Conservation (phyloP, 2,329 filamentous ascomycete species). For the Penicillium sp. region DNA sequence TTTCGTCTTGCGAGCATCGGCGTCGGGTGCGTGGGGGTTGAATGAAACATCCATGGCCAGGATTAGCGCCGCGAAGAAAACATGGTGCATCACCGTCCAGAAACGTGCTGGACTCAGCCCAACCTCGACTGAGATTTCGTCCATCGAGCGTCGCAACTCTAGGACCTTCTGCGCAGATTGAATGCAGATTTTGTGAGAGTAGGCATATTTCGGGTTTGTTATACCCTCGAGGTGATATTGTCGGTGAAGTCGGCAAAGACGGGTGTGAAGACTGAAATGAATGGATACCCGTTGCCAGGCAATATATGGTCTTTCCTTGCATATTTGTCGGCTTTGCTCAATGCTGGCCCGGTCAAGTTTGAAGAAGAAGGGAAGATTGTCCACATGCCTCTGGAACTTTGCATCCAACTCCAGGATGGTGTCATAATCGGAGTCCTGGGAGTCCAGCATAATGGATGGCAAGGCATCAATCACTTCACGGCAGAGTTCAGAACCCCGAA, state of each 20-base stretch:
- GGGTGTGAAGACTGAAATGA: slow-evolving; percentile 26
- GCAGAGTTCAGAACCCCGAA: slow-evolving; percentile 17
- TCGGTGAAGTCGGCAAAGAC: slow-evolving; percentile 29
- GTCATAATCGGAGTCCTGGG: slow-evolving; percentile 18
- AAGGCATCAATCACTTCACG: slow-evolving; percentile 26
- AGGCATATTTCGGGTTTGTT: slow-evolving; percentile 23
- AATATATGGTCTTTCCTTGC: slow-evolving; percentile 26
- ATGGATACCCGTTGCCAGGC: slow-evolving; percentile 21
- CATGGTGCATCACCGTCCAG: slow-evolving; percentile 27
- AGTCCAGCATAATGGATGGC: slow-evolving; percentile 22
- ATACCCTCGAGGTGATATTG: slow-evolving; percentile 25
- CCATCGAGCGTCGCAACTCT: slow-evolving; percentile 23
- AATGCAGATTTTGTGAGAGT: slow-evolving; percentile 23
- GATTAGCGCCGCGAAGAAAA: slow-evolving; percentile 28
- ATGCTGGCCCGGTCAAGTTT: slow-evolving; percentile 22
- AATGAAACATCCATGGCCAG: slow-evolving; percentile 30
- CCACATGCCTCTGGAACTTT: slow-evolving; percentile 16
- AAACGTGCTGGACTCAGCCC: slow-evolving; percentile 22
- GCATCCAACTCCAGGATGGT: slow-evolving; percentile 21
- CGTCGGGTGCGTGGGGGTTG: slow-evolving; percentile 20
- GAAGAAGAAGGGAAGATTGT: slow-evolving; percentile 17
- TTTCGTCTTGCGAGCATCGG: slow-evolving; percentile 15
- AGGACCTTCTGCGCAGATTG: slow-evolving; percentile 23
- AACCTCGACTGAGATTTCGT: slow-evolving; percentile 17
- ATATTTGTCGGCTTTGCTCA: slow-evolving; percentile 21